phyloP scores from a whole-genome alignment of 208 protist species.

The Naegleria lovaniensis region DNA sequence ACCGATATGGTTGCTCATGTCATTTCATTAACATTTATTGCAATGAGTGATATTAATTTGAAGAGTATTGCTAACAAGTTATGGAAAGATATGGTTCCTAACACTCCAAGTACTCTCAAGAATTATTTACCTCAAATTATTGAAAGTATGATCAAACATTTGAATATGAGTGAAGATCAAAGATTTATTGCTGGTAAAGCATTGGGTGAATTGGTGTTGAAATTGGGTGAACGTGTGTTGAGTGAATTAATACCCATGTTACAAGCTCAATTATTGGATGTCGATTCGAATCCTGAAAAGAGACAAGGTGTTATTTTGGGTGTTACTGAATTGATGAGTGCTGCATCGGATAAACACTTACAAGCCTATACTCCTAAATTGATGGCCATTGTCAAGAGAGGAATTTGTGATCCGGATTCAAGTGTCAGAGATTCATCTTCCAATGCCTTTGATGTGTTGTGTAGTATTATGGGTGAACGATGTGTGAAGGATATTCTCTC shows the following conservation, averaged over 20 bases:
- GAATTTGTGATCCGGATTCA: neutral
- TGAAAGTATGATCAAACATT: neutral
- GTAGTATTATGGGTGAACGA: neutral
- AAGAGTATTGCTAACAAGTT: neutral
- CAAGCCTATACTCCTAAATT: neutral
- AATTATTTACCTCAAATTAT: neutral
- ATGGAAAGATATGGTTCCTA: conserved; percentile 1
- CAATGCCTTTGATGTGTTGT: conserved; percentile 3
- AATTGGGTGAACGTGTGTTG: neutral
- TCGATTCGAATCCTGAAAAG: neutral
- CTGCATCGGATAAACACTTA: neutral
- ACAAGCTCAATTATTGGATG: neutral
- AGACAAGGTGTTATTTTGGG: conserved; percentile 11
- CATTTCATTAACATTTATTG: neutral
- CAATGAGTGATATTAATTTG: neutral
- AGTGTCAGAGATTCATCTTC: conserved; percentile 1
- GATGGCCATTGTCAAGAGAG: neutral
- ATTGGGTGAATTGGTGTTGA: conserved; percentile 5
- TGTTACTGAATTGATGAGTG: conserved; percentile 15
- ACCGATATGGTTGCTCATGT: neutral
- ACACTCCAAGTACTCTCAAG: neutral
- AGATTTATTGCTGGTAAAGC: neutral
- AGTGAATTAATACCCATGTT: neutral
- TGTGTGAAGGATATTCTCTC: neutral
- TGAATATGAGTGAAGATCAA: neutral